A percentile compares a stretch with the other conserved stretches of the same genome.
Evolutionary conservation across 768 basidiomycete species (phyloP).

Genomic region (Rubroboletus satanas): DNA sequence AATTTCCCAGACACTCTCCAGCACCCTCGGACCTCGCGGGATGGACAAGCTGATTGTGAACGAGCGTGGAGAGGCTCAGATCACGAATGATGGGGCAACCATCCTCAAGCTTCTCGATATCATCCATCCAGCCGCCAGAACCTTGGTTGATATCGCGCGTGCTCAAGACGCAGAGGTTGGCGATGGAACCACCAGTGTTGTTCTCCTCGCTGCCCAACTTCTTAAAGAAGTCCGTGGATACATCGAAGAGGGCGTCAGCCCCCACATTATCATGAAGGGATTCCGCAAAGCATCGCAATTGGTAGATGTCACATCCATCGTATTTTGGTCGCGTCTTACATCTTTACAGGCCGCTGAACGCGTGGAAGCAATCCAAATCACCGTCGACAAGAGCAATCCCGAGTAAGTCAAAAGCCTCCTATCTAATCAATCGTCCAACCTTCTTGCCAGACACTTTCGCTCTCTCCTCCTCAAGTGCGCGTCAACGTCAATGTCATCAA

Average conservation of each 20-base stretch:
- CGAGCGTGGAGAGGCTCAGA: conserved; percentile 92
- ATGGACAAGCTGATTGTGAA: conserved; percentile 99
- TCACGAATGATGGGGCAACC: conserved; percentile 99
- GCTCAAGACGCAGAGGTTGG: conserved; percentile 99
- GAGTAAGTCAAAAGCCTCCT: conserved; percentile 54
- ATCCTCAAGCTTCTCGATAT: conserved; percentile 97
- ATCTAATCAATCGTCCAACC: conserved; percentile 3
- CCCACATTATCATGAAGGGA: conserved; percentile 97
- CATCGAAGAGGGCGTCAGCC: conserved; percentile 96
- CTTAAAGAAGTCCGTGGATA: conserved; percentile 88
- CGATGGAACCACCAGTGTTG: conserved; percentile 96
- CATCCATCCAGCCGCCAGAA: conserved; percentile 95
- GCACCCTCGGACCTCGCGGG: conserved; percentile 94
- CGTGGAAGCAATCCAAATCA: conserved; percentile 86
- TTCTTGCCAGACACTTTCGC: conserved; percentile 69
- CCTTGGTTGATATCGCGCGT: conserved; percentile 96
- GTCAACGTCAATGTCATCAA: conserved; percentile 99
- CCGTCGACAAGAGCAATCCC: conserved; percentile 84
- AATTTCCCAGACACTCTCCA: conserved; percentile 85
- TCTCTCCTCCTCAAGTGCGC: conserved; percentile 95
- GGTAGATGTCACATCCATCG: conserved; percentile 43
- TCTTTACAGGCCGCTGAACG: conserved; percentile 68
- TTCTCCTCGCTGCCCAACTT: conserved; percentile 89
- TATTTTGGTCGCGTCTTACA: conserved; percentile 8
- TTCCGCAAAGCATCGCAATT: conserved; percentile 83